These are phyloP conservation scores for Debaryomyces nepalensis DNA, from an alignment of 1,139 yeast species.

Conservation along the genomic window DNA sequence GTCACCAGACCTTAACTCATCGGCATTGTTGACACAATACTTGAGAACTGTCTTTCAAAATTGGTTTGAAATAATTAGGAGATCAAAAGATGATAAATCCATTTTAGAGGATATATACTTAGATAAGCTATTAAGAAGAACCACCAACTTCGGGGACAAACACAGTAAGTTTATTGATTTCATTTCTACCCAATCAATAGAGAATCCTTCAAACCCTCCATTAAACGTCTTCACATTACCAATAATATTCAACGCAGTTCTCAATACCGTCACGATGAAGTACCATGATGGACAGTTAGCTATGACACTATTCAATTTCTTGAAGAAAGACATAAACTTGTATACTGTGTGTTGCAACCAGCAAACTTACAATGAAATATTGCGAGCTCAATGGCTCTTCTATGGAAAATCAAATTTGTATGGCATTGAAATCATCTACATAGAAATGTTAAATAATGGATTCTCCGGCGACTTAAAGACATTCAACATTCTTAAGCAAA, in stretches of 20 bases:
- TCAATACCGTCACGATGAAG: constrained; percentile 31
- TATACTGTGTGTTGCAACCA: constrained; percentile 47
- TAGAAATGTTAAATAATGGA: constrained; percentile 50
- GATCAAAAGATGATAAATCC: constrained; percentile 5
- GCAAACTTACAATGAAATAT: constrained; percentile 46
- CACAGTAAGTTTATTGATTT: constrained; percentile 25
- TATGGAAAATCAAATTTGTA: constrained; percentile 43
- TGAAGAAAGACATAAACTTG: constrained; percentile 38
- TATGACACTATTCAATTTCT: constrained; percentile 38
- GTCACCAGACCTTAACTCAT: constrained; percentile 14
- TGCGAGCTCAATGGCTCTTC: constrained; percentile 44
- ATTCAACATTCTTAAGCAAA: constrained; percentile 40
- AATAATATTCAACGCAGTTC: constrained; percentile 37
- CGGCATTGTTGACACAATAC: constrained; percentile 22
- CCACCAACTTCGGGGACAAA: constrained; percentile 18
- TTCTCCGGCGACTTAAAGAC: constrained; percentile 44
- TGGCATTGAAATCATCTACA: constrained; percentile 37
- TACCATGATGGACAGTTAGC: constrained; percentile 44
- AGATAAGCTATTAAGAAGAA: constrained; percentile 19
- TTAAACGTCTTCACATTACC: constrained; percentile 45
- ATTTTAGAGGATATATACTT: constrained; percentile 15
- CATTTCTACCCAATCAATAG: constrained; percentile 20
- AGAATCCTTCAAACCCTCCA: constrained; percentile 29
- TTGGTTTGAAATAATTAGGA: constrained; percentile 19
- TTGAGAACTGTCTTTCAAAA: constrained; percentile 20